Evolutionary conservation across 1,139 yeast species (phyloP), one percentile per base, ranked within the genome.

Genomic region (Protomyces gravidus): DNA sequence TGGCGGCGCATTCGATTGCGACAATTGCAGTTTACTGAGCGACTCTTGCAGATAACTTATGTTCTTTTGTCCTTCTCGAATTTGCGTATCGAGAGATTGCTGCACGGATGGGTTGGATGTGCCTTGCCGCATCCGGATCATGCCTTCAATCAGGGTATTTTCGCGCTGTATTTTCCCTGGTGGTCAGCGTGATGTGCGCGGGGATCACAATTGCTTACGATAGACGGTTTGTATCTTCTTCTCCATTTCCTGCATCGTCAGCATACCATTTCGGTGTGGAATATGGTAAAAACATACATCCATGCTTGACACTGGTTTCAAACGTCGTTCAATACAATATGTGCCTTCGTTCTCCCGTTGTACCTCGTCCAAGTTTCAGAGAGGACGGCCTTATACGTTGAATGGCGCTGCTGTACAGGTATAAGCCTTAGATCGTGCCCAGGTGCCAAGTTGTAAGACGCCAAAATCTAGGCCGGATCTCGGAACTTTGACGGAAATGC

Each of bases 21-120:
- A 60, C 27, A 61, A 46, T 60, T 79, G 78, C 60, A 89, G 74
- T 66, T 86, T 86, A 55, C 79, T 77, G 68, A 92, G 76, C 5
- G 92, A 84, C 62, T 87, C 88, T 68, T 85, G 86, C 64, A 92
- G 78, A 68, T 90, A 92, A 66, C 88, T 92, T 65, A 92, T 86
- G 72, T 90, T 90, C 65, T 88, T 84, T 68, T 89, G 90, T 1
- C 97, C 90, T 68, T 92, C 97, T 64, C 94, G 78, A 67, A 92
- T 89, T 68, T 85, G 89, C 39, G 90, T 84, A 72, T 89, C 90
- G 76, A 97, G 90, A 70, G 86, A 83, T 69, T 89, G 95, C 67
- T 90, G 89, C 53, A 90, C 96, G 65, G 81, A 83, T 21, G 85
- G 77, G 72, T 92, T 92, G 65, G 77, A 73, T 21, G 97, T 88